Conservation (phyloP, 345 rosid genomes). For the Eucalyptus sp. region DNA sequence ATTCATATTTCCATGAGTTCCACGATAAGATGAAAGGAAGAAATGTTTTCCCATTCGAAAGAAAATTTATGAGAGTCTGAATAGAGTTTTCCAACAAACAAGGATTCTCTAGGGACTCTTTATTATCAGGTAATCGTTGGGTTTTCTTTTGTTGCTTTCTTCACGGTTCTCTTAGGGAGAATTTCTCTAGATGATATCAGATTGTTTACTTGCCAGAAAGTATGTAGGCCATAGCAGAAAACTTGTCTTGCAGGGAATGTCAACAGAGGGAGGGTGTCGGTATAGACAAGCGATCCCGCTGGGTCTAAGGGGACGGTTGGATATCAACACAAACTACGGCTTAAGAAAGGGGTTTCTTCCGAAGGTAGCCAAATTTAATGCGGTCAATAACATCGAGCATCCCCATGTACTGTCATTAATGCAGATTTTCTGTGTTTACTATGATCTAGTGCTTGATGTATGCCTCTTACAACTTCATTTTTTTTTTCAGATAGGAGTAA, state of each 20-base stretch:
- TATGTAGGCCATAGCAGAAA: background rate
- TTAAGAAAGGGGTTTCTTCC: conserved; percentile 76
- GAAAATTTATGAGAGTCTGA: background rate
- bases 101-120: background rate
- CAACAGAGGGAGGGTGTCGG: conserved; percentile 68
- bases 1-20: background rate
- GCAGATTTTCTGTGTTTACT: background rate
- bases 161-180: background rate
- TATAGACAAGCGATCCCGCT: conserved; percentile 76
- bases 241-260: conserved; percentile 29
- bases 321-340: conserved; percentile 56
- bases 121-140: background rate
- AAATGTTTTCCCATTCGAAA: background rate
- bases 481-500: background rate
- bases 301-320: conserved; percentile 59
- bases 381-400: background rate
- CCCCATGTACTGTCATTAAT: background rate
- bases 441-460: background rate
- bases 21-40: background rate
- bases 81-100: background rate
- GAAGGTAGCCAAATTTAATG: conserved; percentile 16
- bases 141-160: background rate
- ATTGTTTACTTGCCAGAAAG: background rate
- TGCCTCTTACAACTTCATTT: background rate
- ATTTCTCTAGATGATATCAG: background rate